phyloP scores from a whole-genome alignment of 129 eudicot species.

The Calendula officinalis region DNA sequence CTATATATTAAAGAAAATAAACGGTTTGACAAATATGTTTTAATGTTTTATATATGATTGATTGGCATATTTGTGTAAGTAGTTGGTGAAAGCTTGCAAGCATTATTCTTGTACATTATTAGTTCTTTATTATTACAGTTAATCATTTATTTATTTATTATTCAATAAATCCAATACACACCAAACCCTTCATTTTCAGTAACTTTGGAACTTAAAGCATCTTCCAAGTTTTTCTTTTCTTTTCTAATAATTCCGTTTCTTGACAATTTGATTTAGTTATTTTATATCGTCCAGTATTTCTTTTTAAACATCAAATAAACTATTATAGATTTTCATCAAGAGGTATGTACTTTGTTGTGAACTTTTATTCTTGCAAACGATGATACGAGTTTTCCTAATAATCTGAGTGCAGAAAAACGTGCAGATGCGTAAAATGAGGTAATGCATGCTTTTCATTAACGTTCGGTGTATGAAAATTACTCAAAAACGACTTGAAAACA shows the following conservation, averaged over 20 bases:
- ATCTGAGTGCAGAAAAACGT: not conserved
- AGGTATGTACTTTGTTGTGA: no score
- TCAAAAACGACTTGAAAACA: constrained; percentile 4
- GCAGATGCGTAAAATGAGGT: not conserved
- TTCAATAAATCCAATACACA: constrained; percentile 13
- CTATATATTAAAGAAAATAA: no score
- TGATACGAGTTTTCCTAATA: not conserved
- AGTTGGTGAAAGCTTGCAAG: constrained; percentile 49
- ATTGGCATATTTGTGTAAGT: no score
- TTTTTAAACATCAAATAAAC: no score
- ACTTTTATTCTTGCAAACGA: no score
- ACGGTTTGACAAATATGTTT: no score
- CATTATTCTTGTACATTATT: constrained; percentile 24
- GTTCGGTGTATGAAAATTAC: constrained; percentile 6
- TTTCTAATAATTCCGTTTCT: not conserved
- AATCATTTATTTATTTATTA: constrained; percentile 13
- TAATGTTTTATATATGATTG: no score
- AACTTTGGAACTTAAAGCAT: constrained; percentile 22
- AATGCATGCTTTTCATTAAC: not conserved
- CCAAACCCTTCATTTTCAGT: constrained; percentile 29
- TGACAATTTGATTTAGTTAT: not conserved
- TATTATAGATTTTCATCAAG: no score
- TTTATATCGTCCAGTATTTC: not conserved
- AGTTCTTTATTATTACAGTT: not conserved
- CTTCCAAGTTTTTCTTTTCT: constrained; percentile 1